phyloP scores from a whole-genome alignment of 2,329 filamentous ascomycete genomes.

The Epichloe amarillans region DNA sequence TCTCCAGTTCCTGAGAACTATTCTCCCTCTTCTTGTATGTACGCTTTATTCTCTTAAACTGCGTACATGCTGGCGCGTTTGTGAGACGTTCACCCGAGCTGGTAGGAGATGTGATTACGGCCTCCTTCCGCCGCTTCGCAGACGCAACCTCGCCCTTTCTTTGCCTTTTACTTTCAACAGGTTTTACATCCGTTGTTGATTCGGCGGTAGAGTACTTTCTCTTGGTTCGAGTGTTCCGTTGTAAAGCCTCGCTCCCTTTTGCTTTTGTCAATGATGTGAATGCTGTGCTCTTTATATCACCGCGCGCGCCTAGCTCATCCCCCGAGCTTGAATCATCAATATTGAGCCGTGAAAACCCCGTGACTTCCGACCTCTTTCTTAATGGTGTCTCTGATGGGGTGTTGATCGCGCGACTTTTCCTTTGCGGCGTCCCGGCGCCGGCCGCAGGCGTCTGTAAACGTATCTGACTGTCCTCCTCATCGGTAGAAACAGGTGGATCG shows the following conservation, averaged over 20 bases:
- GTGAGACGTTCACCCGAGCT: conserved; percentile 12
- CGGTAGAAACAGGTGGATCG: conserved; percentile 17
- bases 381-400: not conserved
- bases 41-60: conserved; percentile 6
- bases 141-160: not conserved
- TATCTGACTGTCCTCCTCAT: conserved; percentile 11
- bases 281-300: conserved; percentile 20
- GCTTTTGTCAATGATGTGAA: conserved; percentile 20
- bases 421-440: not conserved
- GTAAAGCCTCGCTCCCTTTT: not conserved
- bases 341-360: not conserved
- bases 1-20: conserved; percentile 12
- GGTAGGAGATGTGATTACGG: not conserved
- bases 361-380: not conserved
- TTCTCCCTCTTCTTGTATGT: conserved; percentile 15
- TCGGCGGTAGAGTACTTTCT: conserved; percentile 1
- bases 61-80: conserved; percentile 14
- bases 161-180: conserved; percentile 4
- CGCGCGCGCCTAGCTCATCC: conserved; percentile 14
- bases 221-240: conserved; percentile 2
- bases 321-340: conserved; percentile 13
- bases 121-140: not conserved
- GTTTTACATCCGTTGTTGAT: not conserved
- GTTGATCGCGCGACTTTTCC: not conserved
- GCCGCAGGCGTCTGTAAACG: conserved; percentile 1